phyloP scores from a whole-genome alignment of 1,139 yeast species.

The Zhuliangozyma blackwelliae region DNA sequence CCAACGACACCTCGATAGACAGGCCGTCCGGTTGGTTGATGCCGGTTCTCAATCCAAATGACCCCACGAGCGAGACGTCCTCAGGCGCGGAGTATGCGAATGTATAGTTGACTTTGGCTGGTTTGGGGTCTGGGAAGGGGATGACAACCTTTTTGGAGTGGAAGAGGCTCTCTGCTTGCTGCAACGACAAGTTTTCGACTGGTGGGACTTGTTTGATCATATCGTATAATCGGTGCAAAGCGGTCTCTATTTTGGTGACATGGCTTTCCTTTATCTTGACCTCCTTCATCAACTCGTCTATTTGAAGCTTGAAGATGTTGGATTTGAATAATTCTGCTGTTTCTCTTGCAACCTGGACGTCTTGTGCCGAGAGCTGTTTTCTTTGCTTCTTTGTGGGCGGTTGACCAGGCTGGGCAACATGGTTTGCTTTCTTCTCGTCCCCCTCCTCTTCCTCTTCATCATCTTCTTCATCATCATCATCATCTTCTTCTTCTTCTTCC shows the following conservation, averaged over 20 bases:
- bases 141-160: constrained; percentile 51
- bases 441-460: constrained; percentile 10
- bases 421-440: constrained; percentile 6
- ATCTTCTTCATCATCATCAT: constrained; percentile 12
- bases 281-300: constrained; percentile 83
- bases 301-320: constrained; percentile 88
- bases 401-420: constrained; percentile 10
- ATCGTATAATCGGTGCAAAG: constrained; percentile 72
- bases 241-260: constrained; percentile 65
- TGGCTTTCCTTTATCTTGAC: constrained; percentile 68
- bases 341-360: constrained; percentile 86
- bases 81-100: constrained; percentile 71
- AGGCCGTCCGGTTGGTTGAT: constrained; percentile 47
- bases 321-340: constrained; percentile 93
- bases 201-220: constrained; percentile 61
- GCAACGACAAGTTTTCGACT: constrained; percentile 45
- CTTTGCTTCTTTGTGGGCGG: constrained; percentile 34
- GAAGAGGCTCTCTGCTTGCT: constrained; percentile 49
- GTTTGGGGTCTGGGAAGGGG: constrained; percentile 91
- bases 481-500: constrained; percentile 7
- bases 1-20: constrained; percentile 71
- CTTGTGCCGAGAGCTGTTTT: constrained; percentile 64
- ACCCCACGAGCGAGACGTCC: constrained; percentile 76
- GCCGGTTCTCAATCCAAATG: constrained; percentile 83
- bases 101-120: constrained; percentile 62